These are phyloP conservation scores for Fusarium napiforme DNA, from an alignment of 2,329 filamentous ascomycete genomes.

Conservation along the genomic window DNA sequence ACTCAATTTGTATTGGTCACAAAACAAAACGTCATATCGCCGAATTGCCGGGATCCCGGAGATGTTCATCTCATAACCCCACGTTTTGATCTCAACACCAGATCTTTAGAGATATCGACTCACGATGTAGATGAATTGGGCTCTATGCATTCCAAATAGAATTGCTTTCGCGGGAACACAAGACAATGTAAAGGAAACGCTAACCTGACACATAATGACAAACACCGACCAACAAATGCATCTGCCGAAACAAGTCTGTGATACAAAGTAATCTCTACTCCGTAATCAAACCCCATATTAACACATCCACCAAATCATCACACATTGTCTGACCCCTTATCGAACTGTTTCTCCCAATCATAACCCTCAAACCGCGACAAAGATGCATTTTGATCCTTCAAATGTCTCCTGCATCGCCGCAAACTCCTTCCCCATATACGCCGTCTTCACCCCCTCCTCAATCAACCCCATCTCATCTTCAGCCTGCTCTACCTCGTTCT, in stretches of 20 bases:
- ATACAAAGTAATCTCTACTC: neutral
- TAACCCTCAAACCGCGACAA: neutral
- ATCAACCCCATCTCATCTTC: neutral
- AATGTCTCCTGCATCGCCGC: neutral
- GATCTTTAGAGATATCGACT: neutral
- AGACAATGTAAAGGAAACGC: neutral
- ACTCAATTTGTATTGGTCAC: conserved; percentile 5
- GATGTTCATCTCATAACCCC: neutral
- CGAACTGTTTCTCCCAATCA: neutral
- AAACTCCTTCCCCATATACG: neutral
- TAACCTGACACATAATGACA: no score
- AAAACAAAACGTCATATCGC: neutral
- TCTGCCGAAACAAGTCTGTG: neutral
- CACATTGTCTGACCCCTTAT: fast-evolving
- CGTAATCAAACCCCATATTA: neutral
- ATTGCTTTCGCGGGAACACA: fast-evolving
- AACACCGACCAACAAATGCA: neutral
- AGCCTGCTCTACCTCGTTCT: no score
- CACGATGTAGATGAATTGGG: neutral
- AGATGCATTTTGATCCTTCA: neutral
- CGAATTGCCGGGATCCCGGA: conserved; percentile 20
- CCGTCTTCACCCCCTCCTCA: neutral
- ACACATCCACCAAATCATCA: neutral
- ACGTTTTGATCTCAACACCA: neutral
- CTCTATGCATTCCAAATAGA: no score